Percentiles rank a stretch among this genome's conserved stretches.
Conservation (phyloP, 805 yeast species). For the Millerago galiae region DNA sequence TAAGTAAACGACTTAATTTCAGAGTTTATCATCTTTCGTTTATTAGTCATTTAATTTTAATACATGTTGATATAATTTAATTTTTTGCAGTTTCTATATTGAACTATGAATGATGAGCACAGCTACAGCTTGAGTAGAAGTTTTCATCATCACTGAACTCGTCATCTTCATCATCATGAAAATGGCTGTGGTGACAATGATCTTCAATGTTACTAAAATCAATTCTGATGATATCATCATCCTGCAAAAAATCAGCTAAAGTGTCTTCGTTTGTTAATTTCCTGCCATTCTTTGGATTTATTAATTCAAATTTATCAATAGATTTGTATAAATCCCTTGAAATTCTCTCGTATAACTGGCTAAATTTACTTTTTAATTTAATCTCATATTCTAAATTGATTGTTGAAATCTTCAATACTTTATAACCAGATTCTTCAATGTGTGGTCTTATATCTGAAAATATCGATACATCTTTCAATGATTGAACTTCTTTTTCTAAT, state of each 20-base stretch:
- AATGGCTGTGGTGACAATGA: constrained; percentile 8
- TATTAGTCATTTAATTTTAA: too few relatives aligned
- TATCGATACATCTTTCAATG: constrained; percentile 19
- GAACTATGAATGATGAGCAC: constrained; percentile 16
- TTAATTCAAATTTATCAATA: constrained; percentile 12
- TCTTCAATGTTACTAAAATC: constrained; percentile 16
- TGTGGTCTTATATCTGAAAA: constrained; percentile 22
- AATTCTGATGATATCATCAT: constrained; percentile 11
- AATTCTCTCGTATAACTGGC: constrained; percentile 15
- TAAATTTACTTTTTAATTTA: constrained; percentile 10
- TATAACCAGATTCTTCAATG: constrained; percentile 15
- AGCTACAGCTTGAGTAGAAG: constrained; percentile 21
- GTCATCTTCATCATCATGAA: constrained; percentile 12
- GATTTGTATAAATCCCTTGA: constrained; percentile 17
- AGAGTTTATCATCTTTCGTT: too few relatives aligned
- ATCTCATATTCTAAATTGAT: constrained; percentile 16
- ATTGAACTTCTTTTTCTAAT: constrained; percentile 18
- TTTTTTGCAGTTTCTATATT: neutral
- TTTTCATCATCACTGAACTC: constrained; percentile 23
- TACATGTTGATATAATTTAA: too few relatives aligned
- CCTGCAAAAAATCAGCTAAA: constrained; percentile 8
- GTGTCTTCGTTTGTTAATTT: constrained; percentile 14
- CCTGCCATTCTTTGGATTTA: constrained; percentile 16
- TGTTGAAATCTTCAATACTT: constrained; percentile 13
- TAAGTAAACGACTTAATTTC: too few relatives aligned